Conservation (phyloP, 441 rosid genomes). For the Kokia cookei region DNA sequence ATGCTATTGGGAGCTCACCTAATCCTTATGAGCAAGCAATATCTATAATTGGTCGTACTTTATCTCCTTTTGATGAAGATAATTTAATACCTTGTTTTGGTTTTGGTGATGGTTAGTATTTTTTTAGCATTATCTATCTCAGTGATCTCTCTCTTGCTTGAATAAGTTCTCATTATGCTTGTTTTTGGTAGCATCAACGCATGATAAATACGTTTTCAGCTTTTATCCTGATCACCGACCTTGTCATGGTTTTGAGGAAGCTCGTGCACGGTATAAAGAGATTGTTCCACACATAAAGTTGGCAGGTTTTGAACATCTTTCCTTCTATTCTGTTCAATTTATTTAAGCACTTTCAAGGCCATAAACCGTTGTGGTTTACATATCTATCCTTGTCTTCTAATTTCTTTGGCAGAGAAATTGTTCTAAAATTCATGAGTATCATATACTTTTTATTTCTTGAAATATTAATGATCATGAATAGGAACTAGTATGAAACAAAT, state of each 20-base stretch:
- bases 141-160: not conserved
- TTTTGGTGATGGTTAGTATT: slow-evolving; percentile 80
- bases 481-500: not conserved
- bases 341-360: not conserved
- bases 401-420: not conserved
- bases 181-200: slow-evolving; percentile 63
- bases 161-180: slow-evolving; percentile 14
- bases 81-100: slow-evolving; percentile 90
- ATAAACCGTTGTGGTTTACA: not conserved
- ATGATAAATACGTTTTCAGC: slow-evolving; percentile 68
- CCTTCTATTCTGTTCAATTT: not conserved
- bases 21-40: slow-evolving; percentile 94
- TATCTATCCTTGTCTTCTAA: not conserved
- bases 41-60: slow-evolving; percentile 75
- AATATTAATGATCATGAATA: not conserved
- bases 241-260: slow-evolving; percentile 78
- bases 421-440: not conserved
- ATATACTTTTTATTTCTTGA: not conserved
- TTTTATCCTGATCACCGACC: slow-evolving; percentile 59
- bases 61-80: slow-evolving; percentile 89
- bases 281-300: slow-evolving; percentile 65
- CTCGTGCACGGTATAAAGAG: slow-evolving; percentile 62
- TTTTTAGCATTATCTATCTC: not conserved
- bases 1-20: slow-evolving; percentile 46
- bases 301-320: slow-evolving; percentile 45